Conservation (phyloP, 140 eudicot genomes). For the Bidens hawaiensis region DNA sequence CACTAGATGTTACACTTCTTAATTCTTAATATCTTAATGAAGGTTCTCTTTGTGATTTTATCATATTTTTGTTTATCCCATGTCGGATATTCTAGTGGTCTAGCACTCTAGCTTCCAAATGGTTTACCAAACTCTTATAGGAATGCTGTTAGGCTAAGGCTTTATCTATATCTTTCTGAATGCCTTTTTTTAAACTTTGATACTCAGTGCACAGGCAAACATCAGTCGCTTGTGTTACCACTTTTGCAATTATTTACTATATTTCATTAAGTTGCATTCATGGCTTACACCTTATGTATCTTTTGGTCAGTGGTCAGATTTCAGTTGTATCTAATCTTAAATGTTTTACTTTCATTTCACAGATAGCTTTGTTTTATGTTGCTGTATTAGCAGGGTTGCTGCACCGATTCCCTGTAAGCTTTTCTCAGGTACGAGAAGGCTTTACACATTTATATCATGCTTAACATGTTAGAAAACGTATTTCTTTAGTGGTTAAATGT, state of each 20-base stretch:
- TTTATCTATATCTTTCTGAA: background rate
- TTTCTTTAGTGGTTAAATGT: slow-evolving; percentile 4
- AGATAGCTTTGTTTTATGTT: slow-evolving; percentile 89
- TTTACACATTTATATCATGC: slow-evolving; percentile 8
- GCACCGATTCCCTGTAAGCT: slow-evolving; percentile 75
- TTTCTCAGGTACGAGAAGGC: slow-evolving; percentile 67
- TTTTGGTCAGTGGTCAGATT: background rate
- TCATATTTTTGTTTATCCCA: background rate
- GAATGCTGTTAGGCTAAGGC: background rate
- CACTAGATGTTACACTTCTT: background rate
- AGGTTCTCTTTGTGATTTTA: background rate
- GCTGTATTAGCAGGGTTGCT: slow-evolving; percentile 96
- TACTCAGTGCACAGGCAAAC: background rate
- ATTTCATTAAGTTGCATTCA: background rate
- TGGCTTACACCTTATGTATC: background rate
- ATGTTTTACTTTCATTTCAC: slow-evolving; percentile 20
- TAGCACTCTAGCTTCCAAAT: background rate
- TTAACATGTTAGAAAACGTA: background rate
- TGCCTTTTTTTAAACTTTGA: background rate
- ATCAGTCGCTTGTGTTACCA: background rate
- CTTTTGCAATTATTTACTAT: background rate
- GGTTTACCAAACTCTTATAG: background rate
- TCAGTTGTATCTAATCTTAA: slow-evolving; percentile 1
- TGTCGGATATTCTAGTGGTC: background rate
- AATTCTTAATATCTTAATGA: background rate